Conservation (phyloP, 1,284 basidiomycete genomes). For the Cutaneotrichosporon cavernicola region DNA sequence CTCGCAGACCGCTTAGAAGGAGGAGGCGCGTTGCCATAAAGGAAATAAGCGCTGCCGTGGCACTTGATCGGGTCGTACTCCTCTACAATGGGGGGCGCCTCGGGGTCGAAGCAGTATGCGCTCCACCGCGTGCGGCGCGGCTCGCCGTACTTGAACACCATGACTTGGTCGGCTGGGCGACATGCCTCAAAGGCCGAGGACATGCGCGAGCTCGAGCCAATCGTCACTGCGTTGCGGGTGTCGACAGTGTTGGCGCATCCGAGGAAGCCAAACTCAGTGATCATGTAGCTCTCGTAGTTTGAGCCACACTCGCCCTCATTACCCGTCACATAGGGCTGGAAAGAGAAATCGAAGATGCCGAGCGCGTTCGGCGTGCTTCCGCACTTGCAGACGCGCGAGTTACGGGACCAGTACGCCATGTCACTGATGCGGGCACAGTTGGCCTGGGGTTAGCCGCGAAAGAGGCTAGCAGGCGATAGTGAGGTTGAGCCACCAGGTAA, state of each 20-base stretch:
- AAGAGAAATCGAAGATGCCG: background rate
- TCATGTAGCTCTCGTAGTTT: conserved; percentile 3
- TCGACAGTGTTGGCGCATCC: background rate
- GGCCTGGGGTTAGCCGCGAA: background rate
- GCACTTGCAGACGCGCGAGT: background rate
- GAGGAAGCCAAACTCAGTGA: background rate
- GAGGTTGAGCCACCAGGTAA: too few species aligned
- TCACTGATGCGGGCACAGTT: background rate
- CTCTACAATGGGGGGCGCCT: background rate
- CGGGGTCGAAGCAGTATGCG: conserved; percentile 3
- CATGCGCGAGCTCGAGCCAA: too few species aligned
- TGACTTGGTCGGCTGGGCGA: background rate
- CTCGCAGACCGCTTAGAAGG: background rate
- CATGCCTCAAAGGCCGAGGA: background rate
- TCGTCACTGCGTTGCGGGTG: background rate
- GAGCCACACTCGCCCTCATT: background rate
- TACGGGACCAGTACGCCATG: conserved; percentile 4
- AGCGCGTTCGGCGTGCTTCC: background rate
- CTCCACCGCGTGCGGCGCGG: background rate
- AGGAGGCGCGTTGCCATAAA: conserved; percentile 1
- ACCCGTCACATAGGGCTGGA: conserved; percentile 1
- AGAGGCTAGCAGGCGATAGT: too few species aligned
- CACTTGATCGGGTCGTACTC: background rate
- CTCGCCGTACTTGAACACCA: background rate
- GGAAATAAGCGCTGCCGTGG: background rate